Evolutionary conservation across 352 stramenopile genomes (phyloP).

Genomic region (Phytophthora sp.): DNA sequence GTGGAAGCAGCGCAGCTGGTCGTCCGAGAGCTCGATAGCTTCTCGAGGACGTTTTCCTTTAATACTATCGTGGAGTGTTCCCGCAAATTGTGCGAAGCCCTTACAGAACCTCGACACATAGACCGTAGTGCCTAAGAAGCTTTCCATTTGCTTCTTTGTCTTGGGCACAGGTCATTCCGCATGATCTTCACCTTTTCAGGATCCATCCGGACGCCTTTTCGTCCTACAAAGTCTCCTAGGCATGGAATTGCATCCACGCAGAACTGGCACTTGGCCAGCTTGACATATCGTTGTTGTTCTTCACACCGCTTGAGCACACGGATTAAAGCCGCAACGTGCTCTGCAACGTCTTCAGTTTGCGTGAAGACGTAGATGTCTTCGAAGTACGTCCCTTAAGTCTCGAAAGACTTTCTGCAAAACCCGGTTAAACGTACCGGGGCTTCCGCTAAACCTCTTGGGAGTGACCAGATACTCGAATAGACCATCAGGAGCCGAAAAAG

Average conservation of each 20-base stretch:
- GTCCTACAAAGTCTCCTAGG: constrained; percentile 13
- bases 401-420: constrained; percentile 6
- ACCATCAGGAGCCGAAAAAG: background rate
- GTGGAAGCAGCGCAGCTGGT: background rate
- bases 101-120: constrained; percentile 2
- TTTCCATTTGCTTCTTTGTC: constrained; percentile 11
- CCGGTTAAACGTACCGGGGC: background rate
- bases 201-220: constrained; percentile 5
- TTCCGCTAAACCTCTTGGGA: background rate
- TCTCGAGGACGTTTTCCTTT: too few relatives aligned
- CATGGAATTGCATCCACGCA: constrained; percentile 4
- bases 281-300: background rate
- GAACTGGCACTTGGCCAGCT: constrained; percentile 12
- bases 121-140: background rate
- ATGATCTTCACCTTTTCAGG: constrained; percentile 9
- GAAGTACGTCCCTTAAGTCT: constrained; percentile 2
- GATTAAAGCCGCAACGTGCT: background rate
- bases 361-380: constrained; percentile 10
- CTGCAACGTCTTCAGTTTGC: background rate
- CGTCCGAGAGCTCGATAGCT: too few relatives aligned
- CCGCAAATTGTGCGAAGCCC: constrained; percentile 8
- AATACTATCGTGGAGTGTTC: constrained; percentile 1
- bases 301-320: background rate
- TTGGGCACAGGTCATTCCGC: background rate
- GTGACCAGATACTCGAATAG: constrained; percentile 12